These are phyloP conservation scores for Fusarium sp. DNA, from an alignment of 2,329 filamentous ascomycete species.

Conservation along the genomic window DNA sequence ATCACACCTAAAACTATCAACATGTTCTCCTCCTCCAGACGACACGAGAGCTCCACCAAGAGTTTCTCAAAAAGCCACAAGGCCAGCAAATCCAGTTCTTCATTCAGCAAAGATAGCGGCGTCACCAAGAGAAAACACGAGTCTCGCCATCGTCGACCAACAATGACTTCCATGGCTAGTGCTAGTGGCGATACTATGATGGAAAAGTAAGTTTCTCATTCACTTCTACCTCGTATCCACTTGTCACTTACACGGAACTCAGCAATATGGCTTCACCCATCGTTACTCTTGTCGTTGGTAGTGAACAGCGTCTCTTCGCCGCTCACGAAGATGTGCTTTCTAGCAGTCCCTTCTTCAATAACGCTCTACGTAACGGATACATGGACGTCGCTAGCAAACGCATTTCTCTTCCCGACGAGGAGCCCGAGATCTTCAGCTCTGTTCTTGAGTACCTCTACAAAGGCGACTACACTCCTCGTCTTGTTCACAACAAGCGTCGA, in stretches of 20 bases:
- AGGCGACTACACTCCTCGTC: slow-evolving; percentile 89
- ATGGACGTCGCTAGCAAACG: slow-evolving; percentile 67
- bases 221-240: not conserved
- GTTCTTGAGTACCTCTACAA: slow-evolving; percentile 94
- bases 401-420: slow-evolving; percentile 85
- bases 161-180: slow-evolving; percentile 60
- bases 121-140: slow-evolving; percentile 69
- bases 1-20: slow-evolving; percentile 12
- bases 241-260: slow-evolving; percentile 17
- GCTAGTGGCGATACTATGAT: slow-evolving; percentile 57
- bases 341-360: slow-evolving; percentile 80
- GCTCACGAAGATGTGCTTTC: slow-evolving; percentile 89
- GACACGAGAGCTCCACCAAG: slow-evolving; percentile 61
- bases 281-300: slow-evolving; percentile 84
- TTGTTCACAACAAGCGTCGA: slow-evolving; percentile 84
- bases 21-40: slow-evolving; percentile 65
- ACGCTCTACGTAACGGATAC: slow-evolving; percentile 54
- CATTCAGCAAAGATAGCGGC: slow-evolving; percentile 67
- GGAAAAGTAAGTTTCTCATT: slow-evolving; percentile 57
- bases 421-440: slow-evolving; percentile 90
- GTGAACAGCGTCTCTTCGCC: slow-evolving; percentile 87
- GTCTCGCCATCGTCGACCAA: slow-evolving; percentile 62
- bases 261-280: slow-evolving; percentile 74
- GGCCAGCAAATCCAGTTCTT: slow-evolving; percentile 64
- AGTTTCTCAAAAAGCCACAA: slow-evolving; percentile 69